Evolutionary conservation across 2,329 filamentous ascomycete genomes (phyloP).

Genomic region (Pseudopithomyces maydicus): DNA sequence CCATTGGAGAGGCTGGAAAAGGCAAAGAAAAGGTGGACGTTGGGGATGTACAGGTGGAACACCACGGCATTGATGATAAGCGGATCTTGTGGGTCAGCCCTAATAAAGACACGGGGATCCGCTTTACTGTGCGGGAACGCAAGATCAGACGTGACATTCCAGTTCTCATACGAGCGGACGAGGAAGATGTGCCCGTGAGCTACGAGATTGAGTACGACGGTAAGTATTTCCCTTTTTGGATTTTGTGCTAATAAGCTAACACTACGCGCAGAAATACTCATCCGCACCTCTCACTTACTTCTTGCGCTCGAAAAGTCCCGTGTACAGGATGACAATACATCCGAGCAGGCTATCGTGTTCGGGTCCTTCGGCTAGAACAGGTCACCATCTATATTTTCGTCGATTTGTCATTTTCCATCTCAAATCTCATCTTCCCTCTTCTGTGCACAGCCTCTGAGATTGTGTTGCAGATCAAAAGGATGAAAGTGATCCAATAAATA

Average conservation of each 20-base stretch:
- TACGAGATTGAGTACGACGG: constrained; percentile 76
- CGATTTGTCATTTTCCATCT: too few relatives aligned
- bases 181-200: constrained; percentile 70
- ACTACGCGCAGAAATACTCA: constrained; percentile 30
- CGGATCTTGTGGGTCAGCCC: constrained; percentile 71
- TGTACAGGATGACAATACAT: constrained; percentile 62
- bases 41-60: constrained; percentile 16
- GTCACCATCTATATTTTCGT: not conserved
- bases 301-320: constrained; percentile 67
- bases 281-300: constrained; percentile 38
- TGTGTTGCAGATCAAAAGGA: too few relatives aligned
- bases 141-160: constrained; percentile 54
- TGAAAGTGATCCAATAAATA: not conserved
- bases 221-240: constrained; percentile 44
- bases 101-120: constrained; percentile 68
- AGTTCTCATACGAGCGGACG: constrained; percentile 61
- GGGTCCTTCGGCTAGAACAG: constrained; percentile 50
- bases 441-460: too few relatives aligned
- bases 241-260: not conserved
- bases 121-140: constrained; percentile 66
- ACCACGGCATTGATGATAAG: constrained; percentile 19
- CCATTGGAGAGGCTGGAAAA: constrained; percentile 28
- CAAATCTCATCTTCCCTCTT: too few relatives aligned
- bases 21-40: constrained; percentile 28
- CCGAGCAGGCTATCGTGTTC: constrained; percentile 71